These are phyloP conservation scores for Cornus suecica DNA, from an alignment of 148 eudicot species.

Conservation along the genomic window DNA sequence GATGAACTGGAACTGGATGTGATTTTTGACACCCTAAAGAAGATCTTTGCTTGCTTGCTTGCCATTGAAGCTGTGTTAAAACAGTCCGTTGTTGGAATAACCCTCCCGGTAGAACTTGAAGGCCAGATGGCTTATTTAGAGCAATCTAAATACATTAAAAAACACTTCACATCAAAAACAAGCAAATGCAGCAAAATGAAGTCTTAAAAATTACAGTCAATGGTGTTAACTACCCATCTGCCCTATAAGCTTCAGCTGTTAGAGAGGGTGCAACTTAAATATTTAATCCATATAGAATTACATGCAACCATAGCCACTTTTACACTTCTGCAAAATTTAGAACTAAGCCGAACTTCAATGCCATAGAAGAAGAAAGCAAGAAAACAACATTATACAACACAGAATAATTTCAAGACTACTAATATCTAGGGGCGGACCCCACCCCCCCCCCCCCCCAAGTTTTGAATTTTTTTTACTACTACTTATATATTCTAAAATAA, in stretches of 20 bases:
- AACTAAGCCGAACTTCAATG: not conserved
- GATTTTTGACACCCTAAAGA: constrained; percentile 34
- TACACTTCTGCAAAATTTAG: not conserved
- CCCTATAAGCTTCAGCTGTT: too few relatives aligned
- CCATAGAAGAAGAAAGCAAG: too few relatives aligned
- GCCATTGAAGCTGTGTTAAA: constrained; percentile 81
- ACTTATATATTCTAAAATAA: too few relatives aligned
- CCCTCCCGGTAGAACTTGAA: constrained; percentile 95
- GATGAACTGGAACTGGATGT: constrained; percentile 90
- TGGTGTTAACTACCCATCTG: too few relatives aligned
- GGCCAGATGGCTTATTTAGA: constrained; percentile 78
- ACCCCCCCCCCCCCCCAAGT: too few relatives aligned
- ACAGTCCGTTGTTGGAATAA: constrained; percentile 95
- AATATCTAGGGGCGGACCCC: too few relatives aligned
- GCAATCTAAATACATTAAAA: constrained; percentile 52
- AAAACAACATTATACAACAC: too few relatives aligned
- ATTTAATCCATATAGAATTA: too few relatives aligned
- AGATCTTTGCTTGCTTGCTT: constrained; percentile 27
- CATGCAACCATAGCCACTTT: too few relatives aligned
- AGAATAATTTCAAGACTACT: too few relatives aligned
- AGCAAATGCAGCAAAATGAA: not conserved
- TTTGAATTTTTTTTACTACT: too few relatives aligned
- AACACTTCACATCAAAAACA: not conserved
- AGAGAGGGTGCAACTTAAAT: too few relatives aligned
- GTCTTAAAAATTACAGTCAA: not conserved